phyloP scores from a whole-genome alignment of 768 basidiomycete genomes.

The Boletus patriciae region DNA sequence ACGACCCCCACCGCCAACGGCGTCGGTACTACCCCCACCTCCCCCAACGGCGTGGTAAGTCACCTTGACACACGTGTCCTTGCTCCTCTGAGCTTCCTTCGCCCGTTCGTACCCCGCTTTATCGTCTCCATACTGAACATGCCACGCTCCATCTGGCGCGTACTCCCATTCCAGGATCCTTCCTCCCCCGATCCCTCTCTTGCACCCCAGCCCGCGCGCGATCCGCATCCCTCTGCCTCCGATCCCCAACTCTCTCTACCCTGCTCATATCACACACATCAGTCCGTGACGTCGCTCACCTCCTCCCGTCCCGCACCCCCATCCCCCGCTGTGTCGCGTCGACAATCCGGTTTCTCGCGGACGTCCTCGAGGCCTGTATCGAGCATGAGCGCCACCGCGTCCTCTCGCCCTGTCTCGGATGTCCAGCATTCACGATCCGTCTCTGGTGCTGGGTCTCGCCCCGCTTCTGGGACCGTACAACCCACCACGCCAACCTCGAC shows the following conservation, averaged over 20 bases:
- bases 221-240: conserved; percentile 9
- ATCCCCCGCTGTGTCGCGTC: conserved; percentile 53
- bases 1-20: conserved; percentile 2
- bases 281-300: conserved; percentile 36
- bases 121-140: conserved; percentile 32
- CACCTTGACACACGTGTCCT: conserved; percentile 15
- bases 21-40: background rate
- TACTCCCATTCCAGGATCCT: conserved; percentile 32
- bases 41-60: conserved; percentile 32
- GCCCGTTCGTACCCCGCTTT: conserved; percentile 28
- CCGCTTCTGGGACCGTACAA: background rate
- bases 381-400: conserved; percentile 10
- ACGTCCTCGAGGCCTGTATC: conserved; percentile 27
- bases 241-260: conserved; percentile 6
- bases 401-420: conserved; percentile 23
- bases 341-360: conserved; percentile 35
- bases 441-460: conserved; percentile 5
- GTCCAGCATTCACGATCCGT: conserved; percentile 7
- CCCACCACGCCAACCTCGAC: background rate
- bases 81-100: conserved; percentile 22
- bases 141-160: conserved; percentile 28
- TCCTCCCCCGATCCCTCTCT: conserved; percentile 40
- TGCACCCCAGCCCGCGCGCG: conserved; percentile 30
- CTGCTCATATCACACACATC: conserved; percentile 6
- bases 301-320: conserved; percentile 61